Evolutionary conservation across 177 flowering plant species (phyloP), one percentile per base, ranked within the genome.

Genomic region (Tripterygium wilfordii): DNA sequence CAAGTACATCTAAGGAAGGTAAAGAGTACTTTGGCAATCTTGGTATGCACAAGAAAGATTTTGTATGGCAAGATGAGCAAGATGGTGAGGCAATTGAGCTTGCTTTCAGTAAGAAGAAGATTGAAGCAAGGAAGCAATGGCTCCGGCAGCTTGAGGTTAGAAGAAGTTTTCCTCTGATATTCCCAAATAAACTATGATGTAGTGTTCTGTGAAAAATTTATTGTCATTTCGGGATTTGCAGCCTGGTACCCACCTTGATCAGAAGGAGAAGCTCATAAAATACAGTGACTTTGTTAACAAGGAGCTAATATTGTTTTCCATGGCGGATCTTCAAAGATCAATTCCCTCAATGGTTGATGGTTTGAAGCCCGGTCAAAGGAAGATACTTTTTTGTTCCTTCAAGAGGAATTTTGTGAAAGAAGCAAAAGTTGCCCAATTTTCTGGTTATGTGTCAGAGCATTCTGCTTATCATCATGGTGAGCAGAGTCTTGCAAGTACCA

Each of bases 381-480:
- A 89, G 75, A 82, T 87, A 32, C 87, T 94, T 28, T 94, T 80
- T 65, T 78, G 83, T 57, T 66, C 80, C 13, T 94, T 94, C 57
- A 94, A 94, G 78, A 68, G 80, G 47, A 79, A 85, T 46, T 79
- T 87, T 35, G 55, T 75, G 8, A 76, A 79, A 36, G 92, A 89
- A 60, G 75, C 70, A 8, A 89, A 94, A 62, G 80, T 94, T 49
- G 76, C 86, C 9, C 92, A 94, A 54, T 89, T 94, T 56, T 69
- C 79, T 37, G 96, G 96, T 75, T 81, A 79, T 58, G 99, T 94
- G 9, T 78, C 90, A 0, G 92, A 80, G 74, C 81, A 86, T 53
- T 89, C 99, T 2, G 96, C 96, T 49, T 94, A 94, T 48, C 97
- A 94, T 62, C 97, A 89, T 37, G 99, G 99, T 41, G 99, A 94